Base-by-base conservation (phyloP, 306 rosid species). In the Lathyrus tuberosus region DNA sequence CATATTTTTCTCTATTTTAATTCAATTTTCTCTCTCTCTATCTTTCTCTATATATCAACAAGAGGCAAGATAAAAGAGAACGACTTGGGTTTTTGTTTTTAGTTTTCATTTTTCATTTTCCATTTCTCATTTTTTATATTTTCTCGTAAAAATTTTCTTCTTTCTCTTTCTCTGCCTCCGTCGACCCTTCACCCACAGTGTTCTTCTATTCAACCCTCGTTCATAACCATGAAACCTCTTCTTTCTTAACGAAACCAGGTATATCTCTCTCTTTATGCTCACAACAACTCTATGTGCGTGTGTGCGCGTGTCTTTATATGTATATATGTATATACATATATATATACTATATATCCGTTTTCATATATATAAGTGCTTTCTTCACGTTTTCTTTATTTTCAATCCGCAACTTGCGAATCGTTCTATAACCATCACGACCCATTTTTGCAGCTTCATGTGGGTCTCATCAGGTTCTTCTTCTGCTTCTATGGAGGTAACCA, bases 191-290 rank as follows among this genome's bases (percentile, higher is more conserved):
- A 56, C 57, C 40, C 37, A 17, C 54, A 64, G 10, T 24, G 15
- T 17, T 61, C 81, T 67, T 67, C 78, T 72, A 86, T 81, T 90
- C 84, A 85, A 59, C 84, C 84, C 73, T 86, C 77, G 80, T 76
- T 86, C 78, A 79, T 71, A 73, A 75, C 75, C 91, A 91, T 91
- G 89, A 85, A 80, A 81, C 58, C 83, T 80, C 57, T 74, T 81
- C 84, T 78, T 66, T 70, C 16, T 63, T 82, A 78, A 78, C 84
- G 64, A 85, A 78, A 89, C 84, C 82, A 76, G 95, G 89, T 88
- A 77, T 65, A 31, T 8, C 77, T 46, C 14, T 28, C 31, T 65
- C 2, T 75, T 4, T 38, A 10, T 47, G 17, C 58, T 37, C 10
- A 6, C 38, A 57, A 13, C 62, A 26, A 52, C 49, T 75, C 10